Evolutionary conservation across 2,329 filamentous ascomycete species (phyloP).

Genomic region (Aspergillus sp.): DNA sequence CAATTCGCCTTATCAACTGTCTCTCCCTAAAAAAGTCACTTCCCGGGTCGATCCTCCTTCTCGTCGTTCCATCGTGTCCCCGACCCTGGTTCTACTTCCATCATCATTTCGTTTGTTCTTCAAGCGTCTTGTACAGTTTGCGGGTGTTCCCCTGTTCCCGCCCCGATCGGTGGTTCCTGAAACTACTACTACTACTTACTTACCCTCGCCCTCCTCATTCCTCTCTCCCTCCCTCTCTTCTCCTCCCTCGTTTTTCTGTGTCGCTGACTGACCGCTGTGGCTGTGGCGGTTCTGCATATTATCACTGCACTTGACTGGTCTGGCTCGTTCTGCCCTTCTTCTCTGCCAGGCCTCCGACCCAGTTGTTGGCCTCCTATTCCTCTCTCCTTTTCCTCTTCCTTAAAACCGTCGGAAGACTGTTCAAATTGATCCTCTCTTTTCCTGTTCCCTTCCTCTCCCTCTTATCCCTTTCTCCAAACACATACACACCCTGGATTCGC

Average conservation of each 20-base stretch:
- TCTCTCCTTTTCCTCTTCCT: constrained; percentile 12
- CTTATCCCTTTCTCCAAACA: not conserved
- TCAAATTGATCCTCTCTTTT: constrained; percentile 10
- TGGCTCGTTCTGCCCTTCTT: constrained; percentile 5
- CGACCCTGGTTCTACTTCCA: constrained; percentile 12
- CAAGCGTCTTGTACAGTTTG: not conserved
- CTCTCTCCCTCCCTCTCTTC: not conserved
- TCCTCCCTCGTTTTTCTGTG: constrained; percentile 12
- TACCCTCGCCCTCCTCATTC: not conserved
- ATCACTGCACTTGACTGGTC: constrained; percentile 14
- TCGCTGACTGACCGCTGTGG: constrained; percentile 28
- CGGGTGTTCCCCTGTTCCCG: constrained; percentile 4
- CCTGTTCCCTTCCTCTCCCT: constrained; percentile 6
- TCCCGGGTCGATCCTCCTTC: constrained; percentile 13
- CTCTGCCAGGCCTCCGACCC: constrained; percentile 8
- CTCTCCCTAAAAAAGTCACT: constrained; percentile 2
- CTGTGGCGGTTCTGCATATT: constrained; percentile 30
- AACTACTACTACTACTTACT: not conserved
- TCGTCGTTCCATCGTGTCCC: constrained; percentile 2
- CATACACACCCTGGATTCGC: not conserved
- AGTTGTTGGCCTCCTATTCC: constrained; percentile 6
- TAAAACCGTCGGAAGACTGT: constrained; percentile 12
- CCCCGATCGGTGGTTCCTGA: constrained; percentile 17
- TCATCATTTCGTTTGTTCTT: not conserved
- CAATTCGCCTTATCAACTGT: constrained; percentile 13